Evolutionary conservation across 371 early-diverging fungal genomes (phyloP).

Genomic region (Zychaea mexicana): DNA sequence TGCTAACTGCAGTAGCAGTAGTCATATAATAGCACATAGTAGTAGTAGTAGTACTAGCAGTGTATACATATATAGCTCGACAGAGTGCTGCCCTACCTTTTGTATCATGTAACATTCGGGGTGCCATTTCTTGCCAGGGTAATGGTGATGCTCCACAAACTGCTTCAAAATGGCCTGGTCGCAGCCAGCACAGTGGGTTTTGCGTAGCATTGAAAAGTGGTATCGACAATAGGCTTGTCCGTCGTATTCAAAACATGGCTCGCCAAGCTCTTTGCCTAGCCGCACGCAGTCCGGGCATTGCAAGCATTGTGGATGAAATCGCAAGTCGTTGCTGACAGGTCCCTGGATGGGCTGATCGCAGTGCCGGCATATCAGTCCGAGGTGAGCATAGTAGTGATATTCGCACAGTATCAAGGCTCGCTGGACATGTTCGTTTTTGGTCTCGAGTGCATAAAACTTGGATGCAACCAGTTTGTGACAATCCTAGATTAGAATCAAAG

Average conservation of each 20-base stretch:
- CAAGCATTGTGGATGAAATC: conserved; percentile 17
- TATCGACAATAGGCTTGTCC: conserved; percentile 86
- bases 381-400: conserved; percentile 14
- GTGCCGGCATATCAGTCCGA: not conserved
- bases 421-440: not conserved
- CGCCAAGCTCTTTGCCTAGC: not conserved
- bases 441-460: conserved; percentile 21
- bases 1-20: no score
- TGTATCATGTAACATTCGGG: conserved; percentile 98
- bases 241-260: conserved; percentile 85
- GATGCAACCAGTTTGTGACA: conserved; percentile 17
- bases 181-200: conserved; percentile 93
- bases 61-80: not conserved
- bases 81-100: conserved; percentile 26
- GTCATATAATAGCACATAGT: no score
- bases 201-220: conserved; percentile 85
- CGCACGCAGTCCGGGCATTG: conserved; percentile 12
- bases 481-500: conserved; percentile 16
- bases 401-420: conserved; percentile 8
- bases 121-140: conserved; percentile 89
- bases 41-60: not conserved
- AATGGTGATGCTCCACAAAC: conserved; percentile 84
- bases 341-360: conserved; percentile 8
- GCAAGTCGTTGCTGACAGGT: not conserved
- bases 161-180: conserved; percentile 89